Base-by-base conservation (phyloP, 140 eudicot species). In the Anethum foeniculum region DNA sequence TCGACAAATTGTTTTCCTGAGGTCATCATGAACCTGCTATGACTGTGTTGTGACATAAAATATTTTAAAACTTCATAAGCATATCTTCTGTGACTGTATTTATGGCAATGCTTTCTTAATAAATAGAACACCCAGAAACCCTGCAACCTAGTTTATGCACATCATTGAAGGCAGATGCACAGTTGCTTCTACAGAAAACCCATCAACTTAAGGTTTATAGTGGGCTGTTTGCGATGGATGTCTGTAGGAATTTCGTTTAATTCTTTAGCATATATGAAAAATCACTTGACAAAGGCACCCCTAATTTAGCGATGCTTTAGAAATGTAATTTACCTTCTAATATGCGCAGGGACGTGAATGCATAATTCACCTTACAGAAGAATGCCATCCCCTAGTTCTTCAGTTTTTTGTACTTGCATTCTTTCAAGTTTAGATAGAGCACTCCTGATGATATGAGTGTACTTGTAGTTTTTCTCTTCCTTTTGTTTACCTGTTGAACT, bases 21-120 rank as follows among this genome's bases (percentile, higher is more conserved):
- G 84, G 88, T 85, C 88, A 77, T 83, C 64, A 81, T 71, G 84
- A 80, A 83, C 86, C 46, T 86, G 81, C 81, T 64, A 65, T 82
- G 32, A 48, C 67, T 34, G 38, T 34, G 38, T 34, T 34, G 38
- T 34, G 38, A 34, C 38, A 34, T 1, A 34, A 34, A 25, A 60
- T 30, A 27, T 28, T 64, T n/a, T 43, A 5, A 65, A 39, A 43
- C 49, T 65, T 19, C 51, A 41, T 25, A 30, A 1, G 41, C 41
- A 47, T 3, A 12, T 62, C 71, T 58, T 9, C 38, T 41, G 79
- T 36, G 81, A 38, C 39, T 60, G 36, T 60, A 38, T 64, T 2
- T 78, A 21, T 78, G 36, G 36, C 41, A 32, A 30, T 32, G 10
- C 30, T 28, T 67, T 67, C 18, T 30, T 30, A 5, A 15, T 67